Base-by-base conservation (phyloP, 495 filamentous ascomycete genomes). In the Podospora pseudoanserina region DNA sequence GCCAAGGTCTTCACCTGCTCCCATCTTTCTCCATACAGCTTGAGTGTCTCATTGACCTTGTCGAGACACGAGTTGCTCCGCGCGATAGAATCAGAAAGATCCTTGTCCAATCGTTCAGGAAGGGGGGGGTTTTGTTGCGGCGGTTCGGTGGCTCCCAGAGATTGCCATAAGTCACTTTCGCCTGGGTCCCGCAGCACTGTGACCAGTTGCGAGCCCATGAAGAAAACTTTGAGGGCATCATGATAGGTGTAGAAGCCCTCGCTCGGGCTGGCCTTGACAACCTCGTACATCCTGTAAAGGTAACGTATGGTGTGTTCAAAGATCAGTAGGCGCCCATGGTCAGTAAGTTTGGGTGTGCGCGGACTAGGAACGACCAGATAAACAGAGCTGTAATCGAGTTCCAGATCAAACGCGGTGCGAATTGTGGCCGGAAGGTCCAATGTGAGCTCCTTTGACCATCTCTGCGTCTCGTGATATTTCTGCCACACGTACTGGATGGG, bases 261-360 rank as follows among this genome's bases (percentile, higher is more conserved):
- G 67, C 84, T 86, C 55, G 73, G 73, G n/a, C 77, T 69, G 66
- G 80, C 81, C 58, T 81, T 77, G 60, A 83, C 79, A 49, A 91
- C 82, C 4, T 84, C 80, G 66, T 81, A 79, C 69, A 92, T 85
- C 61, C 81, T 82, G 54, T 87, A 77, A 54, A 90, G 82, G 73
- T 93, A 97, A 53, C 87, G 84, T 67, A 94, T 86, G 71, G 87
- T 88, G 71, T 92, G 88, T 70, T 94, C 92, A 74, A 96, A 96
- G 49, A 97, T 89, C 39, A 95, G 82, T 11, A 86, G 79, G 70
- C 90, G 88, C 55, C 85, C 90, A 71, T 92, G 91, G 15, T 88
- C 83, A 30, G 84, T 86, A 28, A 90, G 82, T 0, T 81, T 78
- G 4, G 89, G 87, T n/a, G 87, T 83, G 70, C 88, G 81, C 4